Evolutionary conservation across 768 basidiomycete species (phyloP), one percentile per base, ranked within the genome.

Genomic region (Calocybe gangraenosa): DNA sequence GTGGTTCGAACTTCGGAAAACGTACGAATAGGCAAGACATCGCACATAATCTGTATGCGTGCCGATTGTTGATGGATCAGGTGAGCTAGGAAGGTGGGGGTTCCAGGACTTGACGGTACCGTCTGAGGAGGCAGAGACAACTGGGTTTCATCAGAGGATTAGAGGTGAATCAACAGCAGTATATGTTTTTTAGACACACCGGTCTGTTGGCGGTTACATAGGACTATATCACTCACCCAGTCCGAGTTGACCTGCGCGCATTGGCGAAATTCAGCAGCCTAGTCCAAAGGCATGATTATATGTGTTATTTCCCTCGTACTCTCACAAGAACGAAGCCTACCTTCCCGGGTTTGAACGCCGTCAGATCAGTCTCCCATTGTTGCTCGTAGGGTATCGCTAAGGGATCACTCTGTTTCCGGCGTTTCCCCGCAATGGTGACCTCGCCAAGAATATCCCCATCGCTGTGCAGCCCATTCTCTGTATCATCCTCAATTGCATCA

Each of bases 81-180:
- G 65, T 7, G 76, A 67, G 14, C 71, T 58, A 10, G 68, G 52
- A 0, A 79, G 70, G 59, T 97, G 92, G 0, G 95, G 95, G 42
- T 75, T 83, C 95, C 96, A 98, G 0, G 92, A 82, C 58, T 93
- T 88, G 54, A 99, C 73, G 10, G 92, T 92, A 14, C 94, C 93
- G 59, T 98, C 95, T 2, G 94, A 95, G 0, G 96, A 98, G 0
- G 90, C 93, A 45, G 94, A 92, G 32, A 97, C 76, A 36, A 97
- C 89, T 83, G 51, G n/a, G n/a, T 3, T 13, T 13, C 17, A 32
- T n/a, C 22, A 58, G 45, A 51, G 50, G 38, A 34, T 36, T 15
- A 23, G n/a, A 5, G 31, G 31, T 31, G 14, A 40, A 20, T n/a
- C 15, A 34, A 31, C 13, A 48, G 35, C 25, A 28, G 25, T 6